Conservation (phyloP, 1,284 basidiomycete species). For the Phaffia rhodozyma region DNA sequence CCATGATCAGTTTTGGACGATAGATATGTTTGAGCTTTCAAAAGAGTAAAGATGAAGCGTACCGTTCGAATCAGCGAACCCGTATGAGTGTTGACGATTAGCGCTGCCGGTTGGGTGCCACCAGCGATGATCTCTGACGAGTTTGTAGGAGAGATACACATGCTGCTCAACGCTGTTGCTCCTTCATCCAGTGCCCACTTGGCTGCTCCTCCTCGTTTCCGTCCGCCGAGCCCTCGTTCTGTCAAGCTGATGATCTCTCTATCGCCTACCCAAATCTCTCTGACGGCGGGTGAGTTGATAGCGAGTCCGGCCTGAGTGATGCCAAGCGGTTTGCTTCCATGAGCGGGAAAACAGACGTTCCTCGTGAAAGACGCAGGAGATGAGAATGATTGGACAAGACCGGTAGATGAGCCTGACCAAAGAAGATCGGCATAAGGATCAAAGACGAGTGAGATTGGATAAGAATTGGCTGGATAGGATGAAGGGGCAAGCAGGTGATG, state of each 20-base stretch:
- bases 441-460: slow-evolving; percentile 58
- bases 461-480: slow-evolving; percentile 27
- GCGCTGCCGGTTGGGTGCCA: slow-evolving; percentile 46
- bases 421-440: slow-evolving; percentile 82
- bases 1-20: slow-evolving; percentile 49
- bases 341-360: slow-evolving; percentile 55
- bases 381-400: slow-evolving; percentile 61
- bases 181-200: slow-evolving; percentile 42
- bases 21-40: slow-evolving; percentile 41
- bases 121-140: slow-evolving; percentile 51
- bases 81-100: slow-evolving; percentile 60
- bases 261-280: slow-evolving; percentile 60
- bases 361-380: slow-evolving; percentile 42
- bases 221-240: slow-evolving; percentile 32
- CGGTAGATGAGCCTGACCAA: slow-evolving; percentile 70
- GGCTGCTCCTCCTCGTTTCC: slow-evolving; percentile 33
- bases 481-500: slow-evolving; percentile 30
- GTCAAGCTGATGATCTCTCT: slow-evolving; percentile 47
- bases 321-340: slow-evolving; percentile 26
- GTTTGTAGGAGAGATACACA: slow-evolving; percentile 29
- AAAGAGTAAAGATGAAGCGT: slow-evolving; percentile 25
- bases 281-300: slow-evolving; percentile 40
- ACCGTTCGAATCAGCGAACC: slow-evolving; percentile 55
- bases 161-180: slow-evolving; percentile 41
- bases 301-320: slow-evolving; percentile 43